phyloP scores from a whole-genome alignment of 2,329 filamentous ascomycete genomes.

The Neocatenulostroma microsporum region DNA sequence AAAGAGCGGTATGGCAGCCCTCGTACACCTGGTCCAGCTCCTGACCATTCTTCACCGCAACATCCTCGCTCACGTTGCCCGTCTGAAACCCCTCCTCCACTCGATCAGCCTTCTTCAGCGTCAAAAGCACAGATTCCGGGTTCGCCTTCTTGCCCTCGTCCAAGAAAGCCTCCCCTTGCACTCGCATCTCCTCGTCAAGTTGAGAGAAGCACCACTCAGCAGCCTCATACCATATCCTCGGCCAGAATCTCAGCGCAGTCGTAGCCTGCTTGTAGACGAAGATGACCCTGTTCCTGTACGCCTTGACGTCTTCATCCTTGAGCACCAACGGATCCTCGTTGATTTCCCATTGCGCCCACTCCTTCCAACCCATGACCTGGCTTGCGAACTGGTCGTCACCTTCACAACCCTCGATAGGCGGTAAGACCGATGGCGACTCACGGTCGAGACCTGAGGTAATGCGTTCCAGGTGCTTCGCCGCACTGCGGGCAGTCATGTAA shows the following conservation, averaged over 20 bases:
- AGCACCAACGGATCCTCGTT: conserved; percentile 79
- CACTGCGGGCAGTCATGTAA: conserved; percentile 93
- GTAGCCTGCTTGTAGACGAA: conserved; percentile 91
- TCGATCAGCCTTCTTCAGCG: conserved; percentile 81
- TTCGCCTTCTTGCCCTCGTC: conserved; percentile 79
- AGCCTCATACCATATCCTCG: conserved; percentile 91
- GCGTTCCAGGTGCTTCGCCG: conserved; percentile 84
- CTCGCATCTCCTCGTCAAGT: conserved; percentile 42
- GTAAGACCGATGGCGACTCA: conserved; percentile 64
- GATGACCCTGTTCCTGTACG: conserved; percentile 69
- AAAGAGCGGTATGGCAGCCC: conserved; percentile 76
- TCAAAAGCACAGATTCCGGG: conserved; percentile 83
- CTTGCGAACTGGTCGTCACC: conserved; percentile 75
- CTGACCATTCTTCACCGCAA: conserved; percentile 56
- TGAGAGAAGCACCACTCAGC: conserved; percentile 88
- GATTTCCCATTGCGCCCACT: conserved; percentile 94
- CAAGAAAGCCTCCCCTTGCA: conserved; percentile 69
- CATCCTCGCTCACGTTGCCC: conserved; percentile 58
- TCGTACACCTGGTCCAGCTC: conserved; percentile 79
- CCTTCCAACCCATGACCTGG: conserved; percentile 84
- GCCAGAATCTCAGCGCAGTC: conserved; percentile 90
- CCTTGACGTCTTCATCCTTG: conserved; percentile 67
- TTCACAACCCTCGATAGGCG: conserved; percentile 76
- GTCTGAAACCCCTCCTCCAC: conserved; percentile 70
- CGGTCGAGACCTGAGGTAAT: conserved; percentile 69